Evolutionary conservation across 106 monocot genomes (phyloP), one percentile per base, ranked within the genome.

Genomic region (Alisma plantagoaquatica): DNA sequence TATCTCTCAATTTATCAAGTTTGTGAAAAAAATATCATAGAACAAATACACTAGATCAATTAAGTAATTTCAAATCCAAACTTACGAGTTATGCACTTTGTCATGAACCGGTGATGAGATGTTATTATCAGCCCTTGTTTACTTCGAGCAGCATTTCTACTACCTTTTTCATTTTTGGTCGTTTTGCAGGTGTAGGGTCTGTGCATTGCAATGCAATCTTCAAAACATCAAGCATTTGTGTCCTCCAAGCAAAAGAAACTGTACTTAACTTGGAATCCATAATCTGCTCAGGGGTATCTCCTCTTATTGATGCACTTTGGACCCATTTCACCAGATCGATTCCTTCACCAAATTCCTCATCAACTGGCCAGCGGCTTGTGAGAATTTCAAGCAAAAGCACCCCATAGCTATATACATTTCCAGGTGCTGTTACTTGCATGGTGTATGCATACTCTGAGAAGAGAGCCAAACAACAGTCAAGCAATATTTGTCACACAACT

Each of bases 301-400:
- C 80, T 35, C 90, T 59, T 23, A 23, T 64, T 0, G 80, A 41
- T 21, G 90, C 79, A 29, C 59, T 56, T 25, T 77, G 83, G 20
- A 90, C 80, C 84, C 84, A 90, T 60, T 84, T 90, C 29, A 90
- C 90, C 18, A 90, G 71, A 70, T 90, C 90, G 3, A 84, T 61
- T 16, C 84, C 90, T 72, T 90, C 84, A 2, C 71, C 90, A 27
- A 90, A 90, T 0, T 41, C 65, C 53, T 90, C 90, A 33, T 80
- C 90, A 2, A 77, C 72, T 0, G 90, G 90, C 18, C 71, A 30
- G 23, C 67, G 45, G 25, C 61, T 84, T 16, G 80, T 90, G 7
- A 90, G 53, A 47, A 90, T 84, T 48, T 90, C 90, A 21, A 90
- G 71, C 53, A 90, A 41, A 6, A 90, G 61, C 2, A 90, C 90